Percentiles rank a stretch among this genome's conserved stretches.
These are phyloP conservation scores for Penicillium steckii DNA, from an alignment of 495 filamentous ascomycete genomes.

Conservation along the genomic window DNA sequence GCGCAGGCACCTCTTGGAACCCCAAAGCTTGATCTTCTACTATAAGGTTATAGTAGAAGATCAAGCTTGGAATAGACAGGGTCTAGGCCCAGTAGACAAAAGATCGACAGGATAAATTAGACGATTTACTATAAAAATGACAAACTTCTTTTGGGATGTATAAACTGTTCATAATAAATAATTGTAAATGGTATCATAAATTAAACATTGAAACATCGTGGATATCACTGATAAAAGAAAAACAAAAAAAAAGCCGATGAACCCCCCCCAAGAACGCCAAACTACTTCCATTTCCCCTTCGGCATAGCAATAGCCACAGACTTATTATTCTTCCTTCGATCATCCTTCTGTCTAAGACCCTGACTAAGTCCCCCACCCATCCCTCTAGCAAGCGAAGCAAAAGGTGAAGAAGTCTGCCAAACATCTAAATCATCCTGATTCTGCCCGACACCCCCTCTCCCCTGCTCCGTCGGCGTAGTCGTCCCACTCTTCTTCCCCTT, in stretches of 20 bases:
- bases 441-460: conserved; percentile 19
- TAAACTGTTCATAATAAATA: background rate
- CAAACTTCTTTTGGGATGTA: too few relatives aligned
- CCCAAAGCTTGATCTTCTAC: background rate
- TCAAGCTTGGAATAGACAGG: too few relatives aligned
- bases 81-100: too few relatives aligned
- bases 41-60: background rate
- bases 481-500: conserved; percentile 10
- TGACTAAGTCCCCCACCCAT: conserved; percentile 45
- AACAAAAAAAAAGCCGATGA: background rate
- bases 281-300: conserved; percentile 5
- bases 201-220: conserved; percentile 4
- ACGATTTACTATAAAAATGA: too few relatives aligned
- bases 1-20: background rate
- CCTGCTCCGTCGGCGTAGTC: background rate
- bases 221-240: conserved; percentile 10
- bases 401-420: conserved; percentile 44
- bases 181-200: conserved; percentile 5
- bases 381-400: conserved; percentile 46
- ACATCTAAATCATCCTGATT: conserved; percentile 36
- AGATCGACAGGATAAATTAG: too few relatives aligned
- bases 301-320: conserved; percentile 15
- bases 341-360: conserved; percentile 35
- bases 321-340: conserved; percentile 27
- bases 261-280: background rate